Evolutionary conservation across 192 early-diverging fungal species (phyloP), one percentile per base, ranked within the genome.

Genomic region (Phlyctochytrium arcticum): DNA sequence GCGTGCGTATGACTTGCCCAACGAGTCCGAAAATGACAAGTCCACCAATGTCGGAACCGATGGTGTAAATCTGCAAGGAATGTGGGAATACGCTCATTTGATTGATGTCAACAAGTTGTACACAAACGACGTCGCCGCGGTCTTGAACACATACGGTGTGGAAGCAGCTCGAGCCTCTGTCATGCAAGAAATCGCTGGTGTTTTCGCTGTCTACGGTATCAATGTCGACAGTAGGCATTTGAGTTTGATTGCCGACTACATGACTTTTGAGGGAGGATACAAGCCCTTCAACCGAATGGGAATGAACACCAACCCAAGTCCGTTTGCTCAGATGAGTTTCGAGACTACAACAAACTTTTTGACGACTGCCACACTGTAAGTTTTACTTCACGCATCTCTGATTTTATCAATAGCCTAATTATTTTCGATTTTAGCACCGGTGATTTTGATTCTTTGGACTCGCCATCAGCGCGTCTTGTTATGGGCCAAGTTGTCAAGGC

Each of bases 181-280:
- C 53, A 89, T 97, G 71, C 86, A 88, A 53, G 96, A 99, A 79
- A 85, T 99, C 49, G 85, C 85, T 6, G 77, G 79, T 24, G 98
- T 99, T 32, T 99, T 99, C 68, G 88, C 81, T 36, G 92, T 88
- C 2, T 99, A 98, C 70, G 89, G 94, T 51, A 99, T 99, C 59
- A 81, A 74, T 46, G 91, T 99, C 54, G 91, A 99, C 75, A 78
- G 78, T 36, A 89, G 96, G n/a, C 98, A 99, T 71, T 86, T 99
- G 75, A 86, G 86, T 35, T 69, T 99, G 61, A 95, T 99, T 75
- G 95, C 95, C 39, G 98, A 99, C 70, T 98, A 95, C 71, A 99
- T 99, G 98, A 99, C 98, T 0, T 98, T 96, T 69, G 98, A 98
- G 79, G 96, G 98, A 58, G 93, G 88, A 2, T 99, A 91, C 84